Evolutionary conservation across 805 yeast species (phyloP), one percentile per base, ranked within the genome.

Genomic region (Debaryomyces castellii): DNA sequence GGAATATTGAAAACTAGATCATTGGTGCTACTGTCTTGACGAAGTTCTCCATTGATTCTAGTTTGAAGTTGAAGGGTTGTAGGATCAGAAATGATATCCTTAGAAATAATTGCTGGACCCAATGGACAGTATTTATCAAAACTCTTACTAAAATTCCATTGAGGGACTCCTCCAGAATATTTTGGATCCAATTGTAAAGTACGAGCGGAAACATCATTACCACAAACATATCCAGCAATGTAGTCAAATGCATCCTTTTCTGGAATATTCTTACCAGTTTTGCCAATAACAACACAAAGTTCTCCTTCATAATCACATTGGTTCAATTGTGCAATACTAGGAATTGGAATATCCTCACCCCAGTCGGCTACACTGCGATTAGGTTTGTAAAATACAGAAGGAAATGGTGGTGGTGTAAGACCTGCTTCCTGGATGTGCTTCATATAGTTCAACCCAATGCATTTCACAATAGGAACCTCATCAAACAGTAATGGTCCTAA

Each of bases 111-210:
- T 6, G 74, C 76, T 5, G 84, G 84, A 2, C 83, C 84, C 43
- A 79, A 55, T 17, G 84, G 84, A 2, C 82, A 81, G 74, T 76
- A 79, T 3, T 74, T 73, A 47, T 80, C 84, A 51, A 74, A 78
- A 73, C 73, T 72, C 60, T 80, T 80, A 9, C 81, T 79, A 10
- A 72, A 59, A 35, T 71, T 62, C 70, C 78, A 80, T 51, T 80
- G 84, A 17, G 80, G 67, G 30, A 73, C 63, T 41, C 72, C 67
- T 40, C 69, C 64, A 6, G 34, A 18, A 30, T 30, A 14, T 30
- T 30, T 30, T 3, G 34, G 34, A 16, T 30, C 34, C 16, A 30
- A 30, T 54, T 80, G 83, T 83, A 82, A 78, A 14, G 71, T 71
- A 45, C 84, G 64, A 52, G 77, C 81, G 7, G 81, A 76, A 8